Evolutionary conservation across 257 asterid genomes (phyloP).

Genomic region (Ligustrum vulgare): DNA sequence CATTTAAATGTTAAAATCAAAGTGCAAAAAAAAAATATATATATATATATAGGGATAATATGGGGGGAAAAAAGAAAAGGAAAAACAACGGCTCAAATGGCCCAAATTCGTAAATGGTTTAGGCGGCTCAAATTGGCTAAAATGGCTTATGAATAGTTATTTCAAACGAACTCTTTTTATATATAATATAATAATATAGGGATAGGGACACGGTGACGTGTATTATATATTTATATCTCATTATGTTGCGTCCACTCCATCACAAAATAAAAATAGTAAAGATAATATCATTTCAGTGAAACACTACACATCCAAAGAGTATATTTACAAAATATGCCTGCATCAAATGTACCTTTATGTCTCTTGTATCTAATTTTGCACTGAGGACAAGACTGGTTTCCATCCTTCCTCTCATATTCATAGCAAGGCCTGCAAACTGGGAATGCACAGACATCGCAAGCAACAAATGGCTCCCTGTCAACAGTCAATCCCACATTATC

Average conservation of each 20-base stretch:
- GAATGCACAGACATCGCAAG: conserved; percentile 88
- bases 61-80: too few relatives aligned
- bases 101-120: too few relatives aligned
- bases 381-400: conserved; percentile 93
- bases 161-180: too few relatives aligned
- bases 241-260: not conserved
- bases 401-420: conserved; percentile 97
- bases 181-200: too few relatives aligned
- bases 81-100: too few relatives aligned
- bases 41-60: too few relatives aligned
- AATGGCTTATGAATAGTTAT: too few relatives aligned
- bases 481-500: conserved; percentile 76
- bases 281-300: conserved; percentile 1
- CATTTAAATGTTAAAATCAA: too few relatives aligned
- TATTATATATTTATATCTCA: not conserved
- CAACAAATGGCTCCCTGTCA: conserved; percentile 81
- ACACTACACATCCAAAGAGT: conserved; percentile 1
- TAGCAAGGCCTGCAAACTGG: conserved; percentile 98
- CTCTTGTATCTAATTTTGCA: conserved; percentile 97
- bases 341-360: conserved; percentile 65
- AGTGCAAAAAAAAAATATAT: too few relatives aligned
- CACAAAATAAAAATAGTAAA: not conserved
- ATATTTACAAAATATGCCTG: not conserved
- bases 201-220: not conserved
- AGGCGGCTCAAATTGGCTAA: too few relatives aligned